Evolutionary conservation across 306 rosid genomes (phyloP).

Genomic region (Cucurbita pepo): DNA sequence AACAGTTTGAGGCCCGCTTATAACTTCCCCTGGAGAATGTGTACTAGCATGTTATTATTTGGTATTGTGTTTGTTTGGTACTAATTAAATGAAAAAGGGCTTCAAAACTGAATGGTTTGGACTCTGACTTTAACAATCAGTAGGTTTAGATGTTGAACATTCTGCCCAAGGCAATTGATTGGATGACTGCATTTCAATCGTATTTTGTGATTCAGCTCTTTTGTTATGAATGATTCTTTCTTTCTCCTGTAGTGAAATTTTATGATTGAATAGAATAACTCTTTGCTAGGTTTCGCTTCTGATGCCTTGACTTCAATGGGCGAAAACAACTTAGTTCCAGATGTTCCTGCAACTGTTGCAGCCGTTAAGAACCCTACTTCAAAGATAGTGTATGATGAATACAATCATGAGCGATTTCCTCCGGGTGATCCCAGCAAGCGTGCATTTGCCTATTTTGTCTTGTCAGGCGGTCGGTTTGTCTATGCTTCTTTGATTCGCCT

Average conservation of each 20-base stretch:
- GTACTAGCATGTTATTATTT: neutral
- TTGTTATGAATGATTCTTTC: neutral
- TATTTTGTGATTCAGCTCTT: neutral
- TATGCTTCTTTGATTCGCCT: slow-evolving; percentile 73
- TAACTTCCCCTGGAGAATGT: neutral
- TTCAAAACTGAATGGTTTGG: neutral
- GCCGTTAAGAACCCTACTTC: slow-evolving; percentile 60
- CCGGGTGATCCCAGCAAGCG: slow-evolving; percentile 88
- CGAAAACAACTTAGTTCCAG: slow-evolving; percentile 33
- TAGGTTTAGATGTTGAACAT: neutral
- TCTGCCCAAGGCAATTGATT: slow-evolving; percentile 5
- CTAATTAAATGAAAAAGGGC: neutral
- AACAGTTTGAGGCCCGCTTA: slow-evolving; percentile 1
- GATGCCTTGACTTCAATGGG: slow-evolving; percentile 22
- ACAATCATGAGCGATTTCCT: slow-evolving; percentile 68
- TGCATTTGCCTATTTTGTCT: slow-evolving; percentile 79
- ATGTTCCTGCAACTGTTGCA: slow-evolving; percentile 46
- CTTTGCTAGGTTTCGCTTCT: slow-evolving; percentile 45
- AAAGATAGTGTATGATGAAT: slow-evolving; percentile 59
- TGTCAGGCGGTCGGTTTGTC: slow-evolving; percentile 65
- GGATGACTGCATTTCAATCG: slow-evolving; percentile 19
- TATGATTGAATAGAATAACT: neutral
- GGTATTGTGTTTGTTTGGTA: neutral
- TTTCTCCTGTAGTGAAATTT: neutral
- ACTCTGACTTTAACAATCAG: neutral